Percentiles rank a stretch among this genome's conserved stretches.
These are phyloP conservation scores for Triglochin maritima DNA, from an alignment of 106 monocot genomes.

Conservation along the genomic window DNA sequence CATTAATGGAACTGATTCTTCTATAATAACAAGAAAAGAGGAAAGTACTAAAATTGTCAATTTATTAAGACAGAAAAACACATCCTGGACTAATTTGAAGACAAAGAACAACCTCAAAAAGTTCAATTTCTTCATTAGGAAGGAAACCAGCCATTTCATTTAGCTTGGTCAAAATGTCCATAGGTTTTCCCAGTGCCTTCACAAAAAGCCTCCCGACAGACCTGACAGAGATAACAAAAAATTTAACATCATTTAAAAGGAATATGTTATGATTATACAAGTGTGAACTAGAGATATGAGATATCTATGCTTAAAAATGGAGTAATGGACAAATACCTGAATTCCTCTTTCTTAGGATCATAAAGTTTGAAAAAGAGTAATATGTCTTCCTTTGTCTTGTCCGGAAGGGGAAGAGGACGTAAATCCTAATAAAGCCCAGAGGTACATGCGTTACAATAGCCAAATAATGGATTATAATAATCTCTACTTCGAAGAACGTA, in stretches of 20 bases:
- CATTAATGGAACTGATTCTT: neutral
- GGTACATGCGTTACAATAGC: no score
- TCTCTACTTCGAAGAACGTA: no score
- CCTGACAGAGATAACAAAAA: conserved; percentile 19
- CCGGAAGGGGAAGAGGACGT: conserved; percentile 49
- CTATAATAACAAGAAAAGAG: neutral
- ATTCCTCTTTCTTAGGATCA: conserved; percentile 84
- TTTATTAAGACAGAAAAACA: neutral
- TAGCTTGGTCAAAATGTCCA: conserved; percentile 66
- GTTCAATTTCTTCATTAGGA: conserved; percentile 74
- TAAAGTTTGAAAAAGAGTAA: conserved; percentile 92
- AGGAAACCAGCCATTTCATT: conserved; percentile 92
- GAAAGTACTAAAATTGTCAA: neutral
- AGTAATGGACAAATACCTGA: conserved; percentile 35
- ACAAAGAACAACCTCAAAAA: conserved; percentile 59
- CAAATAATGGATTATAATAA: no score
- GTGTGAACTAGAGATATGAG: no score
- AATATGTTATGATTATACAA: neutral
- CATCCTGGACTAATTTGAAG: neutral
- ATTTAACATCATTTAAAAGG: neutral
- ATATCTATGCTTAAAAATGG: no score
- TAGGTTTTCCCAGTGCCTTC: conserved; percentile 66
- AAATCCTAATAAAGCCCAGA: conserved; percentile 32
- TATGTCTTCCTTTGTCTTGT: conserved; percentile 90
- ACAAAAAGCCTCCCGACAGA: conserved; percentile 84